phyloP scores from a whole-genome alignment of 768 basidiomycete species.

The Sarcodon sp. region DNA sequence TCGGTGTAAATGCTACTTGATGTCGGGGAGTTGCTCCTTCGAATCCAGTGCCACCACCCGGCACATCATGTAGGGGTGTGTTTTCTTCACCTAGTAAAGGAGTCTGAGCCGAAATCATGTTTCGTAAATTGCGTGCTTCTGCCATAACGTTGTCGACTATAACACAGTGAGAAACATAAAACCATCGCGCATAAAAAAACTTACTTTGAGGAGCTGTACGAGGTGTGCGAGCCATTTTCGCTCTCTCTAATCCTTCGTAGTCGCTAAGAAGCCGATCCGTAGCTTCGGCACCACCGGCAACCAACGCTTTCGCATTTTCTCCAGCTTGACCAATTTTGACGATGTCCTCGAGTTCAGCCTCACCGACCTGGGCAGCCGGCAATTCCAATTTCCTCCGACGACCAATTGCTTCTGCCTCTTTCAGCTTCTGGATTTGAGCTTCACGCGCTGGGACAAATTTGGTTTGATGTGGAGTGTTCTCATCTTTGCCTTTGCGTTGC shows the following conservation, averaged over 20 bases:
- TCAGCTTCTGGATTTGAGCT: constrained; percentile 94
- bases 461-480: constrained; percentile 55
- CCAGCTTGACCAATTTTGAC: constrained; percentile 95
- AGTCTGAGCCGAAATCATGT: constrained; percentile 87
- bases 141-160: constrained; percentile 89
- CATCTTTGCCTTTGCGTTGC: constrained; percentile 68
- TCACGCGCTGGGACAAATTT: constrained; percentile 97
- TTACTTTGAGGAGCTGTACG: constrained; percentile 87
- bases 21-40: constrained; percentile 93
- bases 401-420: constrained; percentile 94
- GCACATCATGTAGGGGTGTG: constrained; percentile 71
- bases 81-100: constrained; percentile 96
- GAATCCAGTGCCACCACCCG: constrained; percentile 82
- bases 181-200: constrained; percentile 16
- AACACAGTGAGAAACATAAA: too few relatives aligned
- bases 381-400: constrained; percentile 74
- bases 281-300: constrained; percentile 71
- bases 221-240: constrained; percentile 88
- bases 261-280: constrained; percentile 83
- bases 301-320: constrained; percentile 79
- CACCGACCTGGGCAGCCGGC: constrained; percentile 87
- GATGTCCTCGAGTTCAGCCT: constrained; percentile 91
- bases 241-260: constrained; percentile 82
- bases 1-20: constrained; percentile 85
- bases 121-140: constrained; percentile 91